These are phyloP conservation scores for Viridothelium virens DNA, from an alignment of 495 filamentous ascomycete species.

Conservation along the genomic window DNA sequence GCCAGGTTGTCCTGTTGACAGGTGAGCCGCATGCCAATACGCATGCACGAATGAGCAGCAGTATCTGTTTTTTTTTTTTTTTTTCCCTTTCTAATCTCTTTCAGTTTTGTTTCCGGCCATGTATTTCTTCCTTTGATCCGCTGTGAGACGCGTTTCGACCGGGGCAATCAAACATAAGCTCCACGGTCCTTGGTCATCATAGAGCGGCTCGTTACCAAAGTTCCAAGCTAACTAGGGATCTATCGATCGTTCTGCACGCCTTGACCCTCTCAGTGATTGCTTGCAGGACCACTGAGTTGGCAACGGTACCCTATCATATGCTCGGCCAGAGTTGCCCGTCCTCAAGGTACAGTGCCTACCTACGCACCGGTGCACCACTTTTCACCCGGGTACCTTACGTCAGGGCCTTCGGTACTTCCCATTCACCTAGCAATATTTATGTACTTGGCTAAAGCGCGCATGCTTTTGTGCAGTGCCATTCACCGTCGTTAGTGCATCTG, in stretches of 20 bases:
- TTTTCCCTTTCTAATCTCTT: neutral
- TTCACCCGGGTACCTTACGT: too few species aligned
- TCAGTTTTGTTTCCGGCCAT: neutral
- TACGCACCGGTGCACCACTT: too few species aligned
- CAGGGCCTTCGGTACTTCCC: too few species aligned
- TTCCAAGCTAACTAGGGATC: neutral
- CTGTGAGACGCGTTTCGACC: neutral
- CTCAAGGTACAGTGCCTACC: too few species aligned
- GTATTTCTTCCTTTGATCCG: too few species aligned
- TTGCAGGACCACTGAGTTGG: neutral
- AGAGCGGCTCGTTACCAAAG: neutral
- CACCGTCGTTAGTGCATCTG: too few species aligned
- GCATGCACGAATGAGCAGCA: neutral
- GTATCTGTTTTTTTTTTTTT: neutral
- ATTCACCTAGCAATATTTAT: too few species aligned
- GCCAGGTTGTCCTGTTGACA: neutral
- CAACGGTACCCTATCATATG: neutral
- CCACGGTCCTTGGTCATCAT: neutral
- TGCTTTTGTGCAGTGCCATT: too few species aligned
- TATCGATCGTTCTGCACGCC: neutral
- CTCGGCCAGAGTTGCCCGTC: neutral
- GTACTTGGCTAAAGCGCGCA: too few species aligned
- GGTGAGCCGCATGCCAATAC: neutral
- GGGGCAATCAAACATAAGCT: neutral
- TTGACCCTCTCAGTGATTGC: neutral